Evolutionary conservation across 1,284 basidiomycete genomes (phyloP), one percentile per base, ranked within the genome.

Genomic region (Butyriboletus regius): DNA sequence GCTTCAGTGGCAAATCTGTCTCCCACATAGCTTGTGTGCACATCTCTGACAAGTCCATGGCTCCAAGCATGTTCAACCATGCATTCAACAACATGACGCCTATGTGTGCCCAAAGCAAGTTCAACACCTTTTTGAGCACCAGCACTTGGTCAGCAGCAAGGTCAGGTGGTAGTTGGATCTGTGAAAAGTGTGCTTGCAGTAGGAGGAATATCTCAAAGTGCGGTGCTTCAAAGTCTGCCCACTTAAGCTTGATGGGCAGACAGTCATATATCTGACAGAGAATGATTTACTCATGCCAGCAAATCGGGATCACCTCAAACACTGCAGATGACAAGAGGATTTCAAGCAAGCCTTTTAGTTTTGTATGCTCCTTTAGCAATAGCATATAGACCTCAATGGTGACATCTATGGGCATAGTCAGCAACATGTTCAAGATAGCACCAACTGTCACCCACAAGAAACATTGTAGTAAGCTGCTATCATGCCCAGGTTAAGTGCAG

Each of bases 31-130:
- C 94, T 70, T 98, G 96, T 2, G 98, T 92, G 67, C 91, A 93
- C 95, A 98, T 98, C 72, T 98, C 96, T n/a, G 88, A 90, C 51
- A 98, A 69, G 72, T 99, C 96, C 96, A 98, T 98, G 0, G 94
- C 95, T 44, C 94, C 89, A 15, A 98, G 74, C 1, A 94, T 95
- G 63, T 86, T 95, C 61, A 98, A 70, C 85, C 85, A 95, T 4
- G 90, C 92, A 64, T 97, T 97, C 43, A 88, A 92, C 5, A 89
- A 93, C 91, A 98, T 93, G 53, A 98, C 95, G 67, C 98, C 95
- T 31, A 98, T 94, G 63, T 91, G 94, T 2, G 95, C 93, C 12
- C 88, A 91, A 20, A 95, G 75, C 26, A 95, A 70, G 60, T 91
- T 95, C 55, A 97, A 75, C 28, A 96, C 84, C 69, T 94, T 96